phyloP scores from a whole-genome alignment of 2,329 filamentous ascomycete genomes.

The Pleoardoris graminearum region DNA sequence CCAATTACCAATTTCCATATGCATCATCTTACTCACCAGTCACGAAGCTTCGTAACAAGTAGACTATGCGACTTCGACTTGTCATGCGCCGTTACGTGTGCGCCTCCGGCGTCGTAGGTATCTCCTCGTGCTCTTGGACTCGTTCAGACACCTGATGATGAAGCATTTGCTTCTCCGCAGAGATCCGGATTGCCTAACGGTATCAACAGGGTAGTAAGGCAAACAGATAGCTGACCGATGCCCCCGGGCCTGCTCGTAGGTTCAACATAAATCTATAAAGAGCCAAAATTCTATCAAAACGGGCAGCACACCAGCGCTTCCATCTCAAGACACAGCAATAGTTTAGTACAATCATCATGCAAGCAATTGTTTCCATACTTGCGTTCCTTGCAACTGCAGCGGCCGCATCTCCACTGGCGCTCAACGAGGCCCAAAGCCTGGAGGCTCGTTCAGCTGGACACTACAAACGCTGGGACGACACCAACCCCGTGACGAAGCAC shows the following conservation, averaged over 20 bases:
- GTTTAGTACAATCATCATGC: slow-evolving; percentile 15
- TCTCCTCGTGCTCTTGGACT: background rate
- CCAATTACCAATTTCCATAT: background rate
- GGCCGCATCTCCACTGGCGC: slow-evolving; percentile 15
- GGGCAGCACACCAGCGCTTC: background rate
- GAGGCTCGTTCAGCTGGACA: slow-evolving; percentile 7
- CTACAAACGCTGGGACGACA: slow-evolving; percentile 8
- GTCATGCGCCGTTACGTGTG: background rate
- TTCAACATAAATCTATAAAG: background rate
- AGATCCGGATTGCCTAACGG: background rate
- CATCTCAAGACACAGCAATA: background rate
- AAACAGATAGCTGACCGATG: background rate
- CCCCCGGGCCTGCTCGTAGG: too few relatives aligned
- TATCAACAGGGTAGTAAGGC: background rate
- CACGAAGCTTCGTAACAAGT: background rate
- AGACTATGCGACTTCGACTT: too few relatives aligned
- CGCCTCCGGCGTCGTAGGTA: background rate
- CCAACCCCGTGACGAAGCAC: slow-evolving; percentile 15
- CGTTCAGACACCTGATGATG: background rate
- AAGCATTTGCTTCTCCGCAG: background rate
- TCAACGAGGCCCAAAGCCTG: background rate
- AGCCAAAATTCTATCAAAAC: background rate
- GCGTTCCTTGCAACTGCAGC: slow-evolving; percentile 13
- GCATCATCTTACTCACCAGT: background rate
- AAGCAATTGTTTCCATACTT: slow-evolving; percentile 8